A percentile compares a stretch with the other conserved stretches of the same genome.
Conservation (phyloP, 176 grass and related monocot species). For the Raddia guianensis region DNA sequence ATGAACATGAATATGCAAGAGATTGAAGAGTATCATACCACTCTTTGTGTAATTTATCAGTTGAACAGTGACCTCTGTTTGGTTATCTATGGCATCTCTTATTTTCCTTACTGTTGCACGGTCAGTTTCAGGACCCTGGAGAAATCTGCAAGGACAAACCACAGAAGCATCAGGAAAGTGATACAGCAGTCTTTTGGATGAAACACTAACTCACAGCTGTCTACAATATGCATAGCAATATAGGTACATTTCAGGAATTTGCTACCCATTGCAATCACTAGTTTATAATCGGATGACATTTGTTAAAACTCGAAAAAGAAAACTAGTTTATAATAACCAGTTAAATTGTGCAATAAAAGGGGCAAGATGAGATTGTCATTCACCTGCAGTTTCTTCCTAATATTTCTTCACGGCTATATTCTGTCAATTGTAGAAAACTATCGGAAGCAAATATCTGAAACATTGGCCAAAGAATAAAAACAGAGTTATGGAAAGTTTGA, state of each 20-base stretch:
- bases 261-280: neutral
- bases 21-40: slow-evolving; percentile 50
- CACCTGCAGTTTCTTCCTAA: slow-evolving; percentile 92
- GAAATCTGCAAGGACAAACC: slow-evolving; percentile 55
- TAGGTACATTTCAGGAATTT: slow-evolving; percentile 17
- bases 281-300: slow-evolving; percentile 3
- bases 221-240: slow-evolving; percentile 2
- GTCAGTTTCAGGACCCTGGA: slow-evolving; percentile 92
- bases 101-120: slow-evolving; percentile 74
- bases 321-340: neutral
- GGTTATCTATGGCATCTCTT: slow-evolving; percentile 91
- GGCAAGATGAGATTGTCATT: slow-evolving; percentile 12
- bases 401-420: slow-evolving; percentile 90
- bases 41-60: slow-evolving; percentile 97
- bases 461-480: neutral
- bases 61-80: slow-evolving; percentile 87
- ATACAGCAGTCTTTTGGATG: slow-evolving; percentile 3
- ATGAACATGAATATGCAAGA: neutral
- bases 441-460: slow-evolving; percentile 91
- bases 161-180: slow-evolving; percentile 16
- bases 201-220: neutral
- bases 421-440: slow-evolving; percentile 77
- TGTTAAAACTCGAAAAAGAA: neutral
- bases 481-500: neutral
- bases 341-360: slow-evolving; percentile 10